phyloP scores from a whole-genome alignment of 1,284 basidiomycete species.

The Athelia sp. region DNA sequence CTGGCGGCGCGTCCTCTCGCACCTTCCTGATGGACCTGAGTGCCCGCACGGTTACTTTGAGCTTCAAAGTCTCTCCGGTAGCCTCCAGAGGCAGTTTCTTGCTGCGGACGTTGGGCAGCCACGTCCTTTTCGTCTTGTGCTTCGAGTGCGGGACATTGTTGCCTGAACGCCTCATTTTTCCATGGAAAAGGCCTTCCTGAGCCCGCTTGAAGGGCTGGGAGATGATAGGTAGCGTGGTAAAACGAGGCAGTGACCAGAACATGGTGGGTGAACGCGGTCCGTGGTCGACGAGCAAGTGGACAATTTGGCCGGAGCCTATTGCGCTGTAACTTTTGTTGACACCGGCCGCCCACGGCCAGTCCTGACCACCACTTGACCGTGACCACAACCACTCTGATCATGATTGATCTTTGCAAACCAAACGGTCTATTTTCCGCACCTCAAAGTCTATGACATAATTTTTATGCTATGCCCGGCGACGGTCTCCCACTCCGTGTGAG shows the following conservation, averaged over 20 bases:
- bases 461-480: too few species aligned
- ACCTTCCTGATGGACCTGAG: conserved; percentile 80
- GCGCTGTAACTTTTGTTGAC: too few species aligned
- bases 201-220: conserved; percentile 73
- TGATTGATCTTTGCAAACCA: too few species aligned
- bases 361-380: too few species aligned
- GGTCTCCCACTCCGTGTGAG: too few species aligned
- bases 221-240: conserved; percentile 21
- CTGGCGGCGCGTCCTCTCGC: conserved; percentile 16
- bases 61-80: conserved; percentile 48
- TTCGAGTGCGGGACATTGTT: conserved; percentile 92
- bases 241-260: background rate
- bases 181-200: conserved; percentile 75
- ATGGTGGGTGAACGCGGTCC: background rate
- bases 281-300: background rate
- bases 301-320: background rate
- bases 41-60: conserved; percentile 73
- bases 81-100: conserved; percentile 69
- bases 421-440: too few species aligned
- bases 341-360: too few species aligned
- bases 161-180: conserved; percentile 74
- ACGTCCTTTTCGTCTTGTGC: conserved; percentile 85
- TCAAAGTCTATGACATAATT: too few species aligned
- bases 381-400: too few species aligned
- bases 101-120: conserved; percentile 83